These are phyloP conservation scores for Aphanomyces astaci DNA, from an alignment of 352 stramenopile genomes.

Conservation along the genomic window DNA sequence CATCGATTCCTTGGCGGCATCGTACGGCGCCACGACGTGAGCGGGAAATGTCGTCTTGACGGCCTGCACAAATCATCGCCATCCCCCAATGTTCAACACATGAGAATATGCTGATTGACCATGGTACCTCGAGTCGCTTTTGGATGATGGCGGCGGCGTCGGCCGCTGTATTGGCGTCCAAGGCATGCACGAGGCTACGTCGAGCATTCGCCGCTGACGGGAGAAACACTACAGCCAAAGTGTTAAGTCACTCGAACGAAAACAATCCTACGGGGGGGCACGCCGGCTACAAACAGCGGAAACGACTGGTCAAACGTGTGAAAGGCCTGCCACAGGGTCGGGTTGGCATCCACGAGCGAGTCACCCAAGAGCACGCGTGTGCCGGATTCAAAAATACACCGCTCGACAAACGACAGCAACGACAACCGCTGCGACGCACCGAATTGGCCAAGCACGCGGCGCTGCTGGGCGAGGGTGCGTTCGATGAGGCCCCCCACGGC, in stretches of 20 bases:
- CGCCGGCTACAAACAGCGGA: slow-evolving; percentile 4
- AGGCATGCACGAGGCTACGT: background rate
- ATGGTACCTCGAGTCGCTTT: background rate
- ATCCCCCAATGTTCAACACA: background rate
- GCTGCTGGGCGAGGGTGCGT: background rate
- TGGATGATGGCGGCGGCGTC: slow-evolving; percentile 4
- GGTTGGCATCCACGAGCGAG: background rate
- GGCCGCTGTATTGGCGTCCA: background rate
- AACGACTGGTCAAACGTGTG: slow-evolving; percentile 16
- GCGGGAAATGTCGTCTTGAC: background rate
- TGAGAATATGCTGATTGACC: background rate
- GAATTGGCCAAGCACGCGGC: background rate
- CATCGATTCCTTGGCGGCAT: background rate
- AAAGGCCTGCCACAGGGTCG: background rate
- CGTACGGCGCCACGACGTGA: background rate
- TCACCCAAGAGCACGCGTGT: slow-evolving; percentile 9
- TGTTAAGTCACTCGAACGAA: background rate
- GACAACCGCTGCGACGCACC: background rate
- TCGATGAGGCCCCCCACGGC: slow-evolving; percentile 9
- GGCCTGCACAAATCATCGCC: background rate
- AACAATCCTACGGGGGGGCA: background rate
- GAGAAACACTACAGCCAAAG: background rate
- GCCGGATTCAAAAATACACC: slow-evolving; percentile 1
- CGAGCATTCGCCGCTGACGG: background rate
- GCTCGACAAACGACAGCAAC: slow-evolving; percentile 8